Evolutionary conservation across 306 rosid species (phyloP).

Genomic region (Albizia julibrissin): DNA sequence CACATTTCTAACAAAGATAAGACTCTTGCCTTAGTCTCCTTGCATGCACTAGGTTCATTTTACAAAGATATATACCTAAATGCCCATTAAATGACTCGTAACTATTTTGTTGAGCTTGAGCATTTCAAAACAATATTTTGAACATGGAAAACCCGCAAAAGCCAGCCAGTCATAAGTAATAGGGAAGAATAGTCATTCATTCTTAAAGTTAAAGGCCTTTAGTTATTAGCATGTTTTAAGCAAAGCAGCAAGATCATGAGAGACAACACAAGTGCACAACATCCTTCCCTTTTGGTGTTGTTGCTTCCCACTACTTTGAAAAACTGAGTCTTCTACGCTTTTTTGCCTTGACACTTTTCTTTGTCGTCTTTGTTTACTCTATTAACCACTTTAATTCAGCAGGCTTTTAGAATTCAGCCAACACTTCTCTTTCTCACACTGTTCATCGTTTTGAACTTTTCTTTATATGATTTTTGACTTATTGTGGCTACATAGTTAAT

Average conservation of each 20-base stretch:
- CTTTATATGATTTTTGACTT: neutral
- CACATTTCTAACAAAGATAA: neutral
- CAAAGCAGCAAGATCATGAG: neutral
- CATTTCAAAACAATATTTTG: neutral
- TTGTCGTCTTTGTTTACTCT: neutral
- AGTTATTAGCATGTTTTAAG: neutral
- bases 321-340: neutral
- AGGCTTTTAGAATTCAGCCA: neutral
- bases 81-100: neutral
- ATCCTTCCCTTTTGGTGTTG: neutral
- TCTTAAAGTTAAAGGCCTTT: neutral
- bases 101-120: neutral
- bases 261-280: neutral
- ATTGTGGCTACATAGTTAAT: neutral
- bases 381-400: neutral
- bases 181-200: neutral
- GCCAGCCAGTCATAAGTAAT: neutral
- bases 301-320: neutral
- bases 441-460: neutral
- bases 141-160: neutral
- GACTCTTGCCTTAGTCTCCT: neutral
- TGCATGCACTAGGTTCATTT: neutral
- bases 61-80: neutral
- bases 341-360: neutral
- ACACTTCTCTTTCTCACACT: neutral